These are phyloP conservation scores for Oryza australiensis DNA, from an alignment of 176 grass and related monocot species.

Conservation along the genomic window DNA sequence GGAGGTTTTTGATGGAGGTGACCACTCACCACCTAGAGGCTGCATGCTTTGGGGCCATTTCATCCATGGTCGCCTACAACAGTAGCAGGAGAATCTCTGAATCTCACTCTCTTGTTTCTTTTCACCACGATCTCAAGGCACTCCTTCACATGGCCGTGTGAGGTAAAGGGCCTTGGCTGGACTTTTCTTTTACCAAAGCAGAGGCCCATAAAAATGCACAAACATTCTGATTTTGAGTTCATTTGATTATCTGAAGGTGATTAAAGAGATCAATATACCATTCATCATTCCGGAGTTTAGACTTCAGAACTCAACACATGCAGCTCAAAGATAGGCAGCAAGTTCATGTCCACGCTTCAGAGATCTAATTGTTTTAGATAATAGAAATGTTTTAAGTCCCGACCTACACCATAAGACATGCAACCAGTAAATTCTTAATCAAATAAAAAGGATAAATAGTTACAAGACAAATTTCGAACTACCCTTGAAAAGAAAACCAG, in stretches of 20 bases:
- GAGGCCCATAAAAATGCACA: background rate
- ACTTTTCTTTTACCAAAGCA: background rate
- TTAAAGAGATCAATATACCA: background rate
- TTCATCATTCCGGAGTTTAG: background rate
- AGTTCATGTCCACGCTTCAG: background rate
- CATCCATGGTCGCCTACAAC: conserved; percentile 21
- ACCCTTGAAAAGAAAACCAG: too few relatives aligned
- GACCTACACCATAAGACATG: too few relatives aligned
- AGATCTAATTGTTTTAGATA: background rate
- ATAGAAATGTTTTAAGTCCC: too few relatives aligned
- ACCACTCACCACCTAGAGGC: conserved; percentile 11
- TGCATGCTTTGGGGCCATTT: conserved; percentile 27
- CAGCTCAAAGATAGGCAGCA: background rate
- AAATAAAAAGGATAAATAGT: too few relatives aligned
- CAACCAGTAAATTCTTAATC: too few relatives aligned
- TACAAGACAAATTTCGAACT: too few relatives aligned
- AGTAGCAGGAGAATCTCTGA: conserved; percentile 48
- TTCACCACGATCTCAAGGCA: conserved; percentile 48
- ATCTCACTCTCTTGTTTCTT: conserved; percentile 30
- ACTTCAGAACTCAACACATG: background rate
- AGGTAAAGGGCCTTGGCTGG: background rate
- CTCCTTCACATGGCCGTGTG: conserved; percentile 29
- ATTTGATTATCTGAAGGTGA: background rate
- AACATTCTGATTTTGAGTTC: background rate
- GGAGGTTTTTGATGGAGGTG: conserved; percentile 11